Percentiles rank a stretch among this genome's conserved stretches.
phyloP scores from a whole-genome alignment of 2,329 filamentous ascomycete genomes.

The Penicillium capsulatum region DNA sequence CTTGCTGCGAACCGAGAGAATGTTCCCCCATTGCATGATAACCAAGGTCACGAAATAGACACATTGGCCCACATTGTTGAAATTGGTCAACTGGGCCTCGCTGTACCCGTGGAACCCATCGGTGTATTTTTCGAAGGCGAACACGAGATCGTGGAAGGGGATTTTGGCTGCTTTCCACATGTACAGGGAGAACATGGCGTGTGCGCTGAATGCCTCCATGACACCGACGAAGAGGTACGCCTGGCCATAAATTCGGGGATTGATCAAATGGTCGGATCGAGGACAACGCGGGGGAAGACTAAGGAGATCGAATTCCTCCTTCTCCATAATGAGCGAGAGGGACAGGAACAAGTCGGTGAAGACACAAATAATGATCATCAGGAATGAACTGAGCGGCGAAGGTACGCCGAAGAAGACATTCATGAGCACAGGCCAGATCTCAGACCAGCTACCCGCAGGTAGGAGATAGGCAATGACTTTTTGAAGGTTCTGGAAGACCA shows the following conservation, averaged over 20 bases:
- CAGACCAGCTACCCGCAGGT: constrained; percentile 53
- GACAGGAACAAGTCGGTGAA: constrained; percentile 54
- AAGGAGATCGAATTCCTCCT: constrained; percentile 53
- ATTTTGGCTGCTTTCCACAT: constrained; percentile 49
- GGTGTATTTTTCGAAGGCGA: constrained; percentile 48
- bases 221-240: constrained; percentile 52
- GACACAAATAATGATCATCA: constrained; percentile 58
- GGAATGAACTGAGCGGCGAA: constrained; percentile 49
- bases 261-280: constrained; percentile 52
- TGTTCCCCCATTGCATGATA: constrained; percentile 53
- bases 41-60: constrained; percentile 55
- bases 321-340: constrained; percentile 53
- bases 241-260: constrained; percentile 49
- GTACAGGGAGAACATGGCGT: constrained; percentile 55
- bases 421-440: constrained; percentile 55
- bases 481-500: constrained; percentile 37
- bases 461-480: constrained; percentile 44
- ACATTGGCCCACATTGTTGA: constrained; percentile 50
- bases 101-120: constrained; percentile 51
- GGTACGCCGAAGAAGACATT: constrained; percentile 57
- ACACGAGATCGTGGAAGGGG: constrained; percentile 47
- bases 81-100: constrained; percentile 42
- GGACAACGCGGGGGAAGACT: constrained; percentile 50
- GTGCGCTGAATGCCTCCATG: constrained; percentile 50
- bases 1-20: constrained; percentile 51